Evolutionary conservation across 495 filamentous ascomycete genomes (phyloP).

Genomic region (Daldinia grandis): DNA sequence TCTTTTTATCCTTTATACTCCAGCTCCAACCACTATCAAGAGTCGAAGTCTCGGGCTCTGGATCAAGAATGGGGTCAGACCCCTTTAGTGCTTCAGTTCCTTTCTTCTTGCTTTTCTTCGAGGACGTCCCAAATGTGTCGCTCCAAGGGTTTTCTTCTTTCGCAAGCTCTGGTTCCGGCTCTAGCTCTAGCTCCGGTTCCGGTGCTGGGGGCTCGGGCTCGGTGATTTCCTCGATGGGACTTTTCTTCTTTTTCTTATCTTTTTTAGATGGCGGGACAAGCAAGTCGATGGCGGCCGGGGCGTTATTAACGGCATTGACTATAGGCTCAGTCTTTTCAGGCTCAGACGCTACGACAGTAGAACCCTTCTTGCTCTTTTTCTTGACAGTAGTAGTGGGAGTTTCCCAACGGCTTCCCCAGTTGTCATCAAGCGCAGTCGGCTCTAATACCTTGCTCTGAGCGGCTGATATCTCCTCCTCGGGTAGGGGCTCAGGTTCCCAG

Average conservation of each 20-base stretch:
- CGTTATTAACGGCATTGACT: conserved; percentile 26
- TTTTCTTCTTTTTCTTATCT: conserved; percentile 39
- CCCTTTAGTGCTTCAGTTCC: conserved; percentile 27
- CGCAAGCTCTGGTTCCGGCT: conserved; percentile 20
- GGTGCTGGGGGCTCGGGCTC: conserved; percentile 28
- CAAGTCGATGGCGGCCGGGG: conserved; percentile 50
- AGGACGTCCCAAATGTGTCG: background rate
- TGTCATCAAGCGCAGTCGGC: conserved; percentile 34
- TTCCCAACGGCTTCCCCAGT: conserved; percentile 41
- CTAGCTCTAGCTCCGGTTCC: background rate
- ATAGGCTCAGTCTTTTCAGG: conserved; percentile 50
- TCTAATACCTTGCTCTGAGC: conserved; percentile 29
- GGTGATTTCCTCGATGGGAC: conserved; percentile 35
- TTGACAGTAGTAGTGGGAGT: conserved; percentile 42
- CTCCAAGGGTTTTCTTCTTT: conserved; percentile 39
- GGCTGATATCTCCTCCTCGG: conserved; percentile 41
- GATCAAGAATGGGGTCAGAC: conserved; percentile 13
- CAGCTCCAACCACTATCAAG: conserved; percentile 21
- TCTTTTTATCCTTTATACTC: conserved; percentile 33
- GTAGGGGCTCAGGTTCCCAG: conserved; percentile 38
- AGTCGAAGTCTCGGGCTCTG: conserved; percentile 28
- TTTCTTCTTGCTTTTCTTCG: conserved; percentile 50
- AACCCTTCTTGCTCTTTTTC: conserved; percentile 43
- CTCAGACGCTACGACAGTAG: conserved; percentile 37
- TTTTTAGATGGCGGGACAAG: conserved; percentile 45